phyloP scores from a whole-genome alignment of 805 yeast genomes.

The Yamadazyma philogaea region DNA sequence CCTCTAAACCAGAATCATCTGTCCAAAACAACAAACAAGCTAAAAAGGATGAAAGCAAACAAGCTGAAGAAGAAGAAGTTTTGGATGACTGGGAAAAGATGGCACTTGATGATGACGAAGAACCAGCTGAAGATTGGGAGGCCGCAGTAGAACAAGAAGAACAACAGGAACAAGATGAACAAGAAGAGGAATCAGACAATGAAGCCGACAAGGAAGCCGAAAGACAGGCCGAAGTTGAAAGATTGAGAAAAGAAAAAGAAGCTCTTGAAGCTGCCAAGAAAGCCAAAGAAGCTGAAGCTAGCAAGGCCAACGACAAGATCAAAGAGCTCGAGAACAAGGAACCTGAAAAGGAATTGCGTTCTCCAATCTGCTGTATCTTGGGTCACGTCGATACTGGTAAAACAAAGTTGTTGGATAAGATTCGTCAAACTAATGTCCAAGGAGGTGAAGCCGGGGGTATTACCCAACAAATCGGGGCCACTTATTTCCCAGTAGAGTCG shows the following conservation, averaged over 20 bases:
- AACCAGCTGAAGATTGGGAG: slow-evolving; percentile 49
- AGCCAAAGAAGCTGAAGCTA: slow-evolving; percentile 28
- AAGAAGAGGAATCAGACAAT: slow-evolving; percentile 29
- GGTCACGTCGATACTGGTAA: slow-evolving; percentile 99
- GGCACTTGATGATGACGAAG: slow-evolving; percentile 51
- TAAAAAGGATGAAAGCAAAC: slow-evolving; percentile 18
- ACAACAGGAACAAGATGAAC: slow-evolving; percentile 29
- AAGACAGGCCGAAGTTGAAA: slow-evolving; percentile 27
- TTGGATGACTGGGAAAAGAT: slow-evolving; percentile 86
- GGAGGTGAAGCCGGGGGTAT: slow-evolving; percentile 99
- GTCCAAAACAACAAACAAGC: slow-evolving; percentile 21
- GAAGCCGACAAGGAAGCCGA: slow-evolving; percentile 28
- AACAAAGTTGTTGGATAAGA: slow-evolving; percentile 92
- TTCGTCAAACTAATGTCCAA: slow-evolving; percentile 98
- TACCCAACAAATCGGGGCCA: slow-evolving; percentile 99
- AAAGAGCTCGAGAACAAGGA: slow-evolving; percentile 26
- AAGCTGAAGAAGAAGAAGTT: slow-evolving; percentile 49
- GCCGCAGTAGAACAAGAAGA: slow-evolving; percentile 26
- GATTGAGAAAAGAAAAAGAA: slow-evolving; percentile 25
- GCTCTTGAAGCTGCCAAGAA: slow-evolving; percentile 23
- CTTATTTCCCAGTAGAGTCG: slow-evolving; percentile 96
- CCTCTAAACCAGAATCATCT: slow-evolving; percentile 40
- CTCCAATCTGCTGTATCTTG: slow-evolving; percentile 97
- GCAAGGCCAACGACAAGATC: slow-evolving; percentile 29
- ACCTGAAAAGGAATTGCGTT: slow-evolving; percentile 67